Conservation (phyloP, 495 filamentous ascomycete species). For the Lasiosphaeria ovina region DNA sequence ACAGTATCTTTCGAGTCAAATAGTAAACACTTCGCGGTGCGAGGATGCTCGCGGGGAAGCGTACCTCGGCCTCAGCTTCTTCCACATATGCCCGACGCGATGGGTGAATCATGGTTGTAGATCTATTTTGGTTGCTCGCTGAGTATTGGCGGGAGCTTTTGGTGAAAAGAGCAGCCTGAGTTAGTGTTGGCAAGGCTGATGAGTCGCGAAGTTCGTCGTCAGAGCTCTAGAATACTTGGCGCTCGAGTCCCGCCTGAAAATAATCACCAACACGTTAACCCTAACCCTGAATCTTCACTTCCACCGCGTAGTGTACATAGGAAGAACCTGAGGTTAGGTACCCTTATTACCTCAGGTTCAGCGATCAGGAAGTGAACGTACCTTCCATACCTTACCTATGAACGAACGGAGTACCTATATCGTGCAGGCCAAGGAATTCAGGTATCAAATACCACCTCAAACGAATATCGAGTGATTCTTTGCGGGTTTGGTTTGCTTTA, state of each 20-base stretch:
- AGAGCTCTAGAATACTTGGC: too few relatives aligned
- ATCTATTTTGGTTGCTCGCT: neutral
- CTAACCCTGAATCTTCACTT: neutral
- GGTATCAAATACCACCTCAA: too few relatives aligned
- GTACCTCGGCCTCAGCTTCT: constrained; percentile 73
- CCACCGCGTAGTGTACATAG: neutral
- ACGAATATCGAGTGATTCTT: too few relatives aligned
- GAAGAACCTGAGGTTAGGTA: too few relatives aligned
- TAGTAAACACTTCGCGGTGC: constrained; percentile 29
- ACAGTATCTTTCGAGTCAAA: constrained; percentile 31
- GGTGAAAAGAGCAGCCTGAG: neutral
- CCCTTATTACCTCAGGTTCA: too few relatives aligned
- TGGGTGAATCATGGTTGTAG: constrained; percentile 71
- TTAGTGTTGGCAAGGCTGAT: neutral
- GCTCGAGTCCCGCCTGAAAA: too few relatives aligned
- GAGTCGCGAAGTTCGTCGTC: neutral
- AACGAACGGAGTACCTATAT: too few relatives aligned
- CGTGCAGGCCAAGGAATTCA: too few relatives aligned
- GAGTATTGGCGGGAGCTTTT: neutral
- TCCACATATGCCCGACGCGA: constrained; percentile 94
- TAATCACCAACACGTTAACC: neutral
- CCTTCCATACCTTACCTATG: too few relatives aligned
- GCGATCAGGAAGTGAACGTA: too few relatives aligned
- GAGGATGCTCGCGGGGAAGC: constrained; percentile 26
- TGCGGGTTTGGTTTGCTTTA: too few relatives aligned